Conservation (phyloP, 2,329 filamentous ascomycete species). For the Penicillium sp. region DNA sequence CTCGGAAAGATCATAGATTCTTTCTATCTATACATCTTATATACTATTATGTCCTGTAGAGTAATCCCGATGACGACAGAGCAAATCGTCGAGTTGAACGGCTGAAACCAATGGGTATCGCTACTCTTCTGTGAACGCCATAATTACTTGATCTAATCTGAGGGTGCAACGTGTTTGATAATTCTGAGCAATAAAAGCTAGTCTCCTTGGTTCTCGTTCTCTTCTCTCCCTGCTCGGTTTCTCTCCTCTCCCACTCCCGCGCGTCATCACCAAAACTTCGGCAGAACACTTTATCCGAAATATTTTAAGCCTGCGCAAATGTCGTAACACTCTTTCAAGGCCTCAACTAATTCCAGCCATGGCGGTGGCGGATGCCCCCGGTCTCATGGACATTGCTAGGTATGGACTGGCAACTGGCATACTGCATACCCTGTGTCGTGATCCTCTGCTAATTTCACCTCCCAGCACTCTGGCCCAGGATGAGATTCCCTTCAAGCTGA, state of each 20-base stretch:
- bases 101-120: constrained; percentile 34
- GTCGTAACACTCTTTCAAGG: background rate
- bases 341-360: constrained; percentile 25
- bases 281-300: constrained; percentile 21
- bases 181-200: too few species aligned
- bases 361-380: constrained; percentile 43
- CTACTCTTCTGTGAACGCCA: constrained; percentile 44
- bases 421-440: background rate
- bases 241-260: background rate
- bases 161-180: constrained; percentile 28
- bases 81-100: constrained; percentile 13
- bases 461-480: constrained; percentile 72
- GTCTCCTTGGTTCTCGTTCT: too few species aligned
- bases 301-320: constrained; percentile 4
- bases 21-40: background rate
- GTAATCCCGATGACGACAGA: constrained; percentile 36
- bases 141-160: constrained; percentile 66
- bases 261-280: constrained; percentile 11
- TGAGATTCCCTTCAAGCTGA: constrained; percentile 92
- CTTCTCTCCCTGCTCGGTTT: background rate
- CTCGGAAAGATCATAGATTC: background rate
- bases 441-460: background rate
- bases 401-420: constrained; percentile 13
- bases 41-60: too few species aligned
- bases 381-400: constrained; percentile 47